Base-by-base conservation (phyloP, 192 early-diverging fungal genomes). In the Chytriomyces confervae region DNA sequence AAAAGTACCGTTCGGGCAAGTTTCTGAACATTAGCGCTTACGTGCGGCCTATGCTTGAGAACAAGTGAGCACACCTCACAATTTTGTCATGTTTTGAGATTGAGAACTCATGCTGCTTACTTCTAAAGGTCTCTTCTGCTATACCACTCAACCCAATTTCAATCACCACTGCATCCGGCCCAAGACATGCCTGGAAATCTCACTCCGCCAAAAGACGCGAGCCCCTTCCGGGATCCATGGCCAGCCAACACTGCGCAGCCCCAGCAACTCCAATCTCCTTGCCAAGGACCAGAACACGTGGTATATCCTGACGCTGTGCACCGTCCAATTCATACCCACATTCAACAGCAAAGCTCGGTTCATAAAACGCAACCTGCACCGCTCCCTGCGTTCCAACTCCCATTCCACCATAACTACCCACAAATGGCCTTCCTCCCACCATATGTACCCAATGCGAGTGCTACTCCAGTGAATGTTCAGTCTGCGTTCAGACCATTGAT, bases 141-240 rank as follows among this genome's bases (percentile, higher is more conserved):
- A 64, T 36, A 61, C 49, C 49, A 61, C 51, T 57, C 51, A 51
- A 46, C 45, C 63, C 51, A 47, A 11, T 20, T 69, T 50, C 10
- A 53, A 10, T 16, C 44, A 6, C 10, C 51, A 57, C 51, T 57
- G 10, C 7, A 70, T 60, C 7, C 20, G 13, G 1, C 8, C 50
- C 20, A 50, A 57, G 24, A 27, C 24, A 27, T 27, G 24, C 24
- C 24, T 0, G 65, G 75, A 16, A 36, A 67, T 1, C 10, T 67
- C 10, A 76, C 75, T 0, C 75, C 75, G 1, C 75, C 75, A 5
- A 76, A 76, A 50, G 75, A 76, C 44, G 29, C 50, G n/a, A 76
- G 69, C 51, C 51, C 69, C 18, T 71, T 71, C 36, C 7, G 44
- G 47, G 47, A 67, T 20, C 66, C 66, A 3, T 67, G 66, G 66